A percentile compares a stretch with the other conserved stretches of the same genome.
These are phyloP conservation scores for Meredithiella fracta DNA, from an alignment of 2,329 filamentous ascomycete genomes.

Conservation along the genomic window DNA sequence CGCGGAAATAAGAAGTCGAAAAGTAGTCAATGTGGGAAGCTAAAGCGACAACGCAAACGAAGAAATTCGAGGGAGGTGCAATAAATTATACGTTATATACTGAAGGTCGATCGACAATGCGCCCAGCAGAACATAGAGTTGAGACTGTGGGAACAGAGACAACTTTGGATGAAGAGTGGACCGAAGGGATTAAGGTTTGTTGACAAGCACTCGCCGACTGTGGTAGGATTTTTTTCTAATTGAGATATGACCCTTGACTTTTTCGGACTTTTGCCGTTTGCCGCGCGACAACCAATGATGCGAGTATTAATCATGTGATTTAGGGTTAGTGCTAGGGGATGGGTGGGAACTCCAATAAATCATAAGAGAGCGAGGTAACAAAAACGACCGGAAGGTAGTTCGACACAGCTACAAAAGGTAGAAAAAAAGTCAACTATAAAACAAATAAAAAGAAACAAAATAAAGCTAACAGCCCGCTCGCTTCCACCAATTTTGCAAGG, in stretches of 20 bases:
- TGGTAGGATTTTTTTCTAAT: not conserved
- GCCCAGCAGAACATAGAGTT: not conserved
- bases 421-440: not conserved
- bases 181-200: slow-evolving; percentile 2
- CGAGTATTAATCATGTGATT: too few relatives aligned
- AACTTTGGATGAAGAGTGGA: not conserved
- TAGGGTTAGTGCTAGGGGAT: not conserved
- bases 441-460: not conserved
- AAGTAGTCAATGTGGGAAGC: not conserved
- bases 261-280: not conserved
- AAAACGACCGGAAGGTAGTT: not conserved
- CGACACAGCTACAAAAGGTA: not conserved
- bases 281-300: not conserved
- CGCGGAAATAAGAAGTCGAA: not conserved
- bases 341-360: not conserved
- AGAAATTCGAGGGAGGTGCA: not conserved
- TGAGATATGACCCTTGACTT: not conserved
- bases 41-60: not conserved
- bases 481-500: not conserved
- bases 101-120: not conserved
- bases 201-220: not conserved
- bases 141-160: not conserved
- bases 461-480: too few relatives aligned
- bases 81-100: not conserved
- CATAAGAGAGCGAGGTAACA: not conserved